Base-by-base conservation (phyloP, 208 protist species). In the Wallacemonas collosoma region DNA sequence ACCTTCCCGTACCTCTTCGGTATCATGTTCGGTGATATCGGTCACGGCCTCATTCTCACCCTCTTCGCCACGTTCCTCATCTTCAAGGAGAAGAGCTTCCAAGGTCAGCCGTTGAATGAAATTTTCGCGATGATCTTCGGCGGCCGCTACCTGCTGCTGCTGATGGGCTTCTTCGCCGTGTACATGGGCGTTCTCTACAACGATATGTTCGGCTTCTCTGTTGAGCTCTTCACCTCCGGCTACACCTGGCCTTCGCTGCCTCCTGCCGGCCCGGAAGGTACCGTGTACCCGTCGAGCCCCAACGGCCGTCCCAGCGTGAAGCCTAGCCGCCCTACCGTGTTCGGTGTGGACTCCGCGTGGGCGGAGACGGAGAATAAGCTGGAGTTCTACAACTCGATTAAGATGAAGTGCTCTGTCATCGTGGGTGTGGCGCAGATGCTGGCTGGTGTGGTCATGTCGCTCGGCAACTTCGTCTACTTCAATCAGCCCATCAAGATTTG, bases 1-100 rank as follows among this genome's bases (percentile, higher is more conserved):
- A 99, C 97, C 45, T 99, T 99, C 85, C 99, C 99, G 38, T 99
- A 99, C 88, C 86, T 99, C 3, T 99, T 99, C 79, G 98, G 95
- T 63, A 92, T 99, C 65, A 99, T 99, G 99, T 99, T 99, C 85
- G 99, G 99, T 66, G 99, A 99, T 80, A 85, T 99, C 45, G 98
- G 98, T 45, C 99, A 99, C 86, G 99, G 98, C 62, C 38, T 98
- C 55, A 89, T 99, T 36, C 80, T 99, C 35, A 90, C 95, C 51
- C 41, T 98, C 43, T 83, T 95, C 48, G 90, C 93, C 15, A 65
- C 85, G 5, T 88, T 87, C 66, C 62, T 99, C 35, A 73, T 98
- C 36, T 82, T 90, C 26, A 83, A 83, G 45, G 97, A 99, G 79
- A 97, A 98, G 65, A 77, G 75, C 56, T 87, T 98, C 36, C 82